Evolutionary conservation across 2,329 filamentous ascomycete species (phyloP).

Genomic region (Trichoderma sp.): DNA sequence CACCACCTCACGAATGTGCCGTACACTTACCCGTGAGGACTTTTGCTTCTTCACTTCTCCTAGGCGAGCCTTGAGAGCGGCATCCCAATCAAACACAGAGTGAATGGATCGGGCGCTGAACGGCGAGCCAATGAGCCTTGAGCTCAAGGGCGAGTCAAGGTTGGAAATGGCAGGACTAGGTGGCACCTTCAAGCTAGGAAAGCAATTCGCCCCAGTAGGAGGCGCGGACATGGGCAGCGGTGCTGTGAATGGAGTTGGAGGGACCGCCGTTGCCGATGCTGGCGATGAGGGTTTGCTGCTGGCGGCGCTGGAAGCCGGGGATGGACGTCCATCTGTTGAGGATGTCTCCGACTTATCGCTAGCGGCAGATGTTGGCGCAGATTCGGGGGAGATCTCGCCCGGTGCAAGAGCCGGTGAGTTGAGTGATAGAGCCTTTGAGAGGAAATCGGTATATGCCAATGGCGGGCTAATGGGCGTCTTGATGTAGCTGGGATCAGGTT

Average conservation of each 20-base stretch:
- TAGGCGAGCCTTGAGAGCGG: conserved; percentile 65
- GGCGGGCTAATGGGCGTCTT: conserved; percentile 94
- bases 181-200: conserved; percentile 72
- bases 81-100: conserved; percentile 78
- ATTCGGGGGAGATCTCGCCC: conserved; percentile 49
- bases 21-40: conserved; percentile 58
- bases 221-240: conserved; percentile 57
- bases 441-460: conserved; percentile 85
- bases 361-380: conserved; percentile 54
- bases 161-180: conserved; percentile 69
- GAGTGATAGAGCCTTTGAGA: conserved; percentile 72
- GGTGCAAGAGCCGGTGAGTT: conserved; percentile 64
- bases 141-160: conserved; percentile 68
- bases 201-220: conserved; percentile 58
- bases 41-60: conserved; percentile 59
- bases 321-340: conserved; percentile 54
- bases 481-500: conserved; percentile 54
- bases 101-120: conserved; percentile 65
- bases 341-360: conserved; percentile 56
- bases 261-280: conserved; percentile 40
- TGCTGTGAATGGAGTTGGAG: conserved; percentile 52
- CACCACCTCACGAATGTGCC: conserved; percentile 82
- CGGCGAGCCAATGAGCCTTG: conserved; percentile 62
- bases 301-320: conserved; percentile 40
- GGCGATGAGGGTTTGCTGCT: conserved; percentile 36